Evolutionary conservation across 495 filamentous ascomycete genomes (phyloP), one percentile per base, ranked within the genome.

Genomic region (Penicillium subrubescens): DNA sequence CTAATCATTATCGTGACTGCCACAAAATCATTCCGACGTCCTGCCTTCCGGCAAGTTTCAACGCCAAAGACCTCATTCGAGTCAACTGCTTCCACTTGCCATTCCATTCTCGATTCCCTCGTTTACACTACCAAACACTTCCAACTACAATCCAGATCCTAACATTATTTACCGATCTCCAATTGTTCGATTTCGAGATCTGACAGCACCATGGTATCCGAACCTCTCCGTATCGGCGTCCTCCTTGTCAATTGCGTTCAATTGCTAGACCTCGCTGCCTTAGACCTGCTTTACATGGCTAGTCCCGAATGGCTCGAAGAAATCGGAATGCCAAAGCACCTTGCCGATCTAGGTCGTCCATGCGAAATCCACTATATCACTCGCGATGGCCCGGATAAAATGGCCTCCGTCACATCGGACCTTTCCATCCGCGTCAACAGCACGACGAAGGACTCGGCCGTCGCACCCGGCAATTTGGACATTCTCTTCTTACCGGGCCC

Each of bases 401-500:
- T 53, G 8, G 74, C 76, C 60, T 39, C 63, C 1, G 51, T 83
- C 15, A 85, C 82, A 11, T 63, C 79, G 0, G 62, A 73, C 33
- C 57, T 76, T 34, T 50, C 61, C 8, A 51, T 85, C 17, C 37
- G 64, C 2, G 67, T 80, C 33, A 84, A 81, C 0, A 69, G 83
- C 61, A 75, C 80, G 59, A 67, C 77, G 29, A 64, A 65, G 14
- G 76, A 82, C 70, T 35, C 71, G 1, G 78, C 76, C 8, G 83
- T 87, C 7, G 72, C 64, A 2, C 70, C 70, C 0, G 85, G 86
- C 5, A 78, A 77, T 37, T 76, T 88, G 2, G 83, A 87, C 67
- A 70, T 87, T 58, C 64, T 87, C 23, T 59, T 83, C 0, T 64
- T 88, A 2, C 86, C 85, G 0, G 86, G 86, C 0, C 82, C 83